These are phyloP conservation scores for Quaeritorhiza haematococci DNA, from an alignment of 371 early-diverging fungal genomes.

Conservation along the genomic window DNA sequence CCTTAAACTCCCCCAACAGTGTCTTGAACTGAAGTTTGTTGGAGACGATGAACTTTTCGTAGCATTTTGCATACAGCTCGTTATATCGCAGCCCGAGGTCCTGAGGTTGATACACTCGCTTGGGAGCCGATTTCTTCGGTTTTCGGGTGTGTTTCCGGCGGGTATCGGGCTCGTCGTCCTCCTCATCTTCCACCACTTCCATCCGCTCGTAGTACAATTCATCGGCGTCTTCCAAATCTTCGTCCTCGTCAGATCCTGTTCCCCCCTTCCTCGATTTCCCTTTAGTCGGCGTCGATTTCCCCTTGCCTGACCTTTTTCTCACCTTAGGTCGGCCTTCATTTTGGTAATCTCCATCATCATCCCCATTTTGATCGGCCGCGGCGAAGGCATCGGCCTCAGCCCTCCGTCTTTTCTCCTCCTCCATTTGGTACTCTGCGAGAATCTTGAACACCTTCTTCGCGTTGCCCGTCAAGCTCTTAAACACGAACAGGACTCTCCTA, in stretches of 20 bases:
- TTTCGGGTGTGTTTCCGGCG: too few species aligned
- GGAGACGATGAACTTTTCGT: slow-evolving; percentile 76
- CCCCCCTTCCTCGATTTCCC: neutral
- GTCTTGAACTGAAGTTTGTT: slow-evolving; percentile 77
- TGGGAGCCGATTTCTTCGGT: too few species aligned
- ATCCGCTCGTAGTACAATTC: too few species aligned
- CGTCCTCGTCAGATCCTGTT: neutral
- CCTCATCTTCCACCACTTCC: neutral
- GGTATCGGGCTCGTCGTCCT: neutral
- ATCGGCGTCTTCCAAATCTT: neutral
- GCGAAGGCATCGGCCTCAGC: neutral
- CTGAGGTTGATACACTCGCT: too few species aligned
- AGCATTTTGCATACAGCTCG: slow-evolving; percentile 63
- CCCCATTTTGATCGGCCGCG: neutral
- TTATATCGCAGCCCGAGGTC: slow-evolving; percentile 42
- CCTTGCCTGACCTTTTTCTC: neutral
- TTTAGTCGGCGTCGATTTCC: slow-evolving; percentile 1
- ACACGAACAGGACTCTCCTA: slow-evolving; percentile 73
- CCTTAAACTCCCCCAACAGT: slow-evolving; percentile 84
- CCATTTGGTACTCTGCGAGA: slow-evolving; percentile 45
- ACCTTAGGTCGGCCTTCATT: slow-evolving; percentile 13
- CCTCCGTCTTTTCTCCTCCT: slow-evolving; percentile 19
- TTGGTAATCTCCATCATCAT: neutral
- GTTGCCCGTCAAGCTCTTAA: slow-evolving; percentile 76
- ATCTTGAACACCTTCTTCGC: slow-evolving; percentile 72